A percentile compares a stretch with the other conserved stretches of the same genome.
These are phyloP conservation scores for Coccomyxa sp. DNA, from an alignment of 139 green algal species.

Conservation along the genomic window DNA sequence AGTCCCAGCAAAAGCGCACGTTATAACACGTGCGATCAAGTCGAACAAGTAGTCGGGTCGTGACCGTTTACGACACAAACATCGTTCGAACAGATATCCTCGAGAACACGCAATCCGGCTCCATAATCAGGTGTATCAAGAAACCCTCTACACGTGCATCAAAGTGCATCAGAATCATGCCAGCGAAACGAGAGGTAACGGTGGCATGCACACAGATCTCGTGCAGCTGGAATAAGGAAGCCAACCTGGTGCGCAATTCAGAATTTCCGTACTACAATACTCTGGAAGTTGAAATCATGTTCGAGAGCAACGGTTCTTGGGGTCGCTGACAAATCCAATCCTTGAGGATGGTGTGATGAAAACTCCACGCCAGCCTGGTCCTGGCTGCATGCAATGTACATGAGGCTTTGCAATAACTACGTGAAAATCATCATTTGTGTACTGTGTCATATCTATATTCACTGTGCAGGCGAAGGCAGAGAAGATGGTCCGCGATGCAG, in stretches of 20 bases:
- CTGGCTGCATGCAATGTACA: background rate
- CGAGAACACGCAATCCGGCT: too few relatives aligned
- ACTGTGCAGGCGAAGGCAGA: slow-evolving; percentile 49
- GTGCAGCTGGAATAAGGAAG: background rate
- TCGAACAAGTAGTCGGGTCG: too few relatives aligned
- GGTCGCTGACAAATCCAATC: background rate
- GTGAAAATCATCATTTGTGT: background rate
- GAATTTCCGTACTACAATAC: background rate
- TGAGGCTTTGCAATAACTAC: background rate
- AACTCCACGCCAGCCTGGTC: background rate
- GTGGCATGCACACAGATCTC: slow-evolving; percentile 3
- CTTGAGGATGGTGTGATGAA: background rate
- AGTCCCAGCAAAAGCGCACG: too few relatives aligned
- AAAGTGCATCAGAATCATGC: background rate
- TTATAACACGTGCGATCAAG: too few relatives aligned
- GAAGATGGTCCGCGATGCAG: slow-evolving; percentile 43
- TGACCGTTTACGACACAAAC: too few relatives aligned
- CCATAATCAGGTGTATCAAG: too few relatives aligned
- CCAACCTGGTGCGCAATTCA: background rate
- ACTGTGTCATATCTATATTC: background rate
- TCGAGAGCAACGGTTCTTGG: background rate
- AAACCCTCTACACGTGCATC: too few relatives aligned
- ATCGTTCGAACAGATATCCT: too few relatives aligned
- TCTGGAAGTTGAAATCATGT: background rate
- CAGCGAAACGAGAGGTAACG: background rate